Evolutionary conservation across 176 grass and related monocot genomes (phyloP).

Genomic region (Luzula sylvatica): DNA sequence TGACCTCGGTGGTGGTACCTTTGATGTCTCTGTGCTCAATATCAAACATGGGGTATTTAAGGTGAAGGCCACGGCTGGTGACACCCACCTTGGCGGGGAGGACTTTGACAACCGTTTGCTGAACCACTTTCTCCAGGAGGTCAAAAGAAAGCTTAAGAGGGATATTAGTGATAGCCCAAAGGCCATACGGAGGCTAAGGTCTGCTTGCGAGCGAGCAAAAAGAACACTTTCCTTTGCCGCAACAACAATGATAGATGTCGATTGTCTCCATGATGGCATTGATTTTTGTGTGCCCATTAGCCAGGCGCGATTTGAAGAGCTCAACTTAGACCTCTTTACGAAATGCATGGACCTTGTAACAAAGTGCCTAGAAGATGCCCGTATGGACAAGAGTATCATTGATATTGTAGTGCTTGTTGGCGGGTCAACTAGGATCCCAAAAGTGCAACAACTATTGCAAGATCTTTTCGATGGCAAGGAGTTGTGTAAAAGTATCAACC

Average conservation of each 20-base stretch:
- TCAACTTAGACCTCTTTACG: not conserved
- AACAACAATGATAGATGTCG: not conserved
- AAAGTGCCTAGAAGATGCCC: constrained; percentile 5
- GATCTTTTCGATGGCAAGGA: constrained; percentile 6
- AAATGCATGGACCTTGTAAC: constrained; percentile 3
- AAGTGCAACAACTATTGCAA: constrained; percentile 6
- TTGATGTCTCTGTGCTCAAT: constrained; percentile 9
- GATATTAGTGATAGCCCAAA: not conserved
- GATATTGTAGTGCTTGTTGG: constrained; percentile 6
- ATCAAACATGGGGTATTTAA: not conserved
- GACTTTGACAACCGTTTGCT: constrained; percentile 5
- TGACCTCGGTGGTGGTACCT: constrained; percentile 9
- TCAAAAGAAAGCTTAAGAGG: constrained; percentile 2
- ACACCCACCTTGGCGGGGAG: constrained; percentile 8
- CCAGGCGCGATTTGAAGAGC: constrained; percentile 8
- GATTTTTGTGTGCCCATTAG: not conserved
- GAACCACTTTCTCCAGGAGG: not conserved
- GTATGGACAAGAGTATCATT: not conserved
- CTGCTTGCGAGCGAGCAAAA: constrained; percentile 11
- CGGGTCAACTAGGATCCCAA: not conserved
- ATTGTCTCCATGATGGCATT: constrained; percentile 4
- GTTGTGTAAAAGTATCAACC: constrained; percentile 1
- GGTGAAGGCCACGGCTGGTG: constrained; percentile 11
- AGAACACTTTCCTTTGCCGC: constrained; percentile 3
- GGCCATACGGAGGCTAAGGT: constrained; percentile 1